Conservation (phyloP, 2,329 filamentous ascomycete genomes). For the Sporothrix protearum region DNA sequence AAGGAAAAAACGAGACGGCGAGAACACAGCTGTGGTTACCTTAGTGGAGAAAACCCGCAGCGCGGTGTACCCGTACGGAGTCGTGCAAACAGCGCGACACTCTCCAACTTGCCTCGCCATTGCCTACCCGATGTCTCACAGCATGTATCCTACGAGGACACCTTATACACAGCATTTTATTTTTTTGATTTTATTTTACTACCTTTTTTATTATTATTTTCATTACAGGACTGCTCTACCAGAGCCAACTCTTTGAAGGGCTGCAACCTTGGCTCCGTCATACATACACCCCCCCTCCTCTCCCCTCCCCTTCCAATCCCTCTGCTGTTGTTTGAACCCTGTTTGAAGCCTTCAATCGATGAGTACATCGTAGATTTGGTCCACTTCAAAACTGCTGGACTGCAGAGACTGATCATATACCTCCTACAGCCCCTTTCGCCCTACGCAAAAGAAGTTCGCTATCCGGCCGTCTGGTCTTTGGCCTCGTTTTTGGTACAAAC, state of each 20-base stretch:
- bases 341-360: conserved; percentile 22
- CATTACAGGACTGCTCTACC: not conserved
- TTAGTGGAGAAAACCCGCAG: conserved; percentile 10
- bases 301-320: not conserved
- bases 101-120: conserved; percentile 5
- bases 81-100: conserved; percentile 2
- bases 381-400: conserved; percentile 15
- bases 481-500: not conserved
- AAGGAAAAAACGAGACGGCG: not conserved
- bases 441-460: not conserved
- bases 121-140: conserved; percentile 36
- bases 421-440: conserved; percentile 16
- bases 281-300: conserved; percentile 11
- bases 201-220: not conserved
- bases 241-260: not conserved
- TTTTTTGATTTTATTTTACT: not conserved
- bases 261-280: not conserved
- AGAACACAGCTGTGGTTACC: conserved; percentile 3
- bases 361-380: conserved; percentile 20
- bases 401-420: conserved; percentile 24
- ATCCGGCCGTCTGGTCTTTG: not conserved
- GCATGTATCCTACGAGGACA: conserved; percentile 31
- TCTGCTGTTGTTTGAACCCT: conserved; percentile 4
- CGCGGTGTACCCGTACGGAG: conserved; percentile 10
- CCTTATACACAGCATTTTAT: conserved; percentile 30